Conservation (phyloP, 306 rosid genomes). For the Quercus parvula region DNA sequence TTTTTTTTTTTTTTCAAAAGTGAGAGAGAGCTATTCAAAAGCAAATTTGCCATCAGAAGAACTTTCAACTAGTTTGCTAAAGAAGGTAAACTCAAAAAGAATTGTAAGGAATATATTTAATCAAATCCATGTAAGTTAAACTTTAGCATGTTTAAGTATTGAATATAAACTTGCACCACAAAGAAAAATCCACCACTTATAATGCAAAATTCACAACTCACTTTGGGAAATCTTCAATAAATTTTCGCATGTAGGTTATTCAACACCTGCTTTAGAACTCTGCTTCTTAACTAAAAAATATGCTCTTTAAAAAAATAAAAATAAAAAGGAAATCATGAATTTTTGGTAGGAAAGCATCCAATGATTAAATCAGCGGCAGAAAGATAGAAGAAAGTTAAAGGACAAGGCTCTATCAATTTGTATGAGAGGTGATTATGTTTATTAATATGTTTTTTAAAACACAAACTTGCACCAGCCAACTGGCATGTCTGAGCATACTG, state of each 20-base stretch:
- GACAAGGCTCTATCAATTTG: not conserved
- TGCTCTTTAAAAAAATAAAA: no score
- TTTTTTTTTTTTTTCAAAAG: no score
- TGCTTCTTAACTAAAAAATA: not conserved
- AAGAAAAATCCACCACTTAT: not conserved
- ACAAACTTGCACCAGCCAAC: no score
- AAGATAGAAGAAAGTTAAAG: not conserved
- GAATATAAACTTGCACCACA: not conserved
- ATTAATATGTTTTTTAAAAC: not conserved
- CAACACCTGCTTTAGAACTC: no score
- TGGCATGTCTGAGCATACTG: no score
- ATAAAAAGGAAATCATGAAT: not conserved
- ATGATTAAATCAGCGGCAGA: not conserved
- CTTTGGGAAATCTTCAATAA: not conserved
- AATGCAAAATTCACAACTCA: no score
- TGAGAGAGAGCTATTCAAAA: not conserved
- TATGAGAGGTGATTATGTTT: not conserved
- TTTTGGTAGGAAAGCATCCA: not conserved
- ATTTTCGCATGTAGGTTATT: not conserved
- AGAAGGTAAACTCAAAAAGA: not conserved
- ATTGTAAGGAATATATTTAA: not conserved
- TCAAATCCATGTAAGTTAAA: not conserved
- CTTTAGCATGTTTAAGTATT: not conserved
- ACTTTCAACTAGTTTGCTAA: not conserved
- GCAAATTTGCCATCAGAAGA: not conserved